phyloP scores from a whole-genome alignment of 2,329 filamentous ascomycete genomes.

The Botrytis porri region DNA sequence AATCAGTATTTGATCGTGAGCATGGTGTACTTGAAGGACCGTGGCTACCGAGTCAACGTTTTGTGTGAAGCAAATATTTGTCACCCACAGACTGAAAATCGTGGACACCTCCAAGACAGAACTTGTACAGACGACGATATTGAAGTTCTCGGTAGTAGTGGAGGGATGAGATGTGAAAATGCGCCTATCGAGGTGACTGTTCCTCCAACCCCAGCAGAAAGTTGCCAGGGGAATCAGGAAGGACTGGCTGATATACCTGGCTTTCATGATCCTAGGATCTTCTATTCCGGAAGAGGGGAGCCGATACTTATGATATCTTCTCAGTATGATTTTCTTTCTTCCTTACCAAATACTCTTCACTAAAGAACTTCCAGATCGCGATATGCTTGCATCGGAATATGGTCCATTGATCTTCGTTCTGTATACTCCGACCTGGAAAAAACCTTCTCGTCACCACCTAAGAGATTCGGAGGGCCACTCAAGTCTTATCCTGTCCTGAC shows the following conservation, averaged over 20 bases:
- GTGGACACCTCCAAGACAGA: slow-evolving; percentile 28
- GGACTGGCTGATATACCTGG: slow-evolving; percentile 41
- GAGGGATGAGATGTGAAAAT: slow-evolving; percentile 39
- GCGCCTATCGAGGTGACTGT: slow-evolving; percentile 38
- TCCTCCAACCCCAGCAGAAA: slow-evolving; percentile 41
- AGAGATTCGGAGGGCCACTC: slow-evolving; percentile 29
- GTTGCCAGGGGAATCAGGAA: slow-evolving; percentile 37
- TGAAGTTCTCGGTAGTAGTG: slow-evolving; percentile 35
- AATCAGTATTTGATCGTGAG: slow-evolving; percentile 41
- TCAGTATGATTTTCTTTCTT: slow-evolving; percentile 31
- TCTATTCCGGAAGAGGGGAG: slow-evolving; percentile 42
- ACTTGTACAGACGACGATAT: slow-evolving; percentile 38
- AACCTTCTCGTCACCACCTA: slow-evolving; percentile 27
- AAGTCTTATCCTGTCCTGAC: slow-evolving; percentile 37
- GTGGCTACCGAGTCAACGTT: slow-evolving; percentile 40
- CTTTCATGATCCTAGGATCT: slow-evolving; percentile 43
- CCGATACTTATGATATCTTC: slow-evolving; percentile 42
- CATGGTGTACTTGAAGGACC: slow-evolving; percentile 38
- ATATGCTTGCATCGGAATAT: slow-evolving; percentile 32
- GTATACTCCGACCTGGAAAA: slow-evolving; percentile 26
- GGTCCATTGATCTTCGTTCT: slow-evolving; percentile 30
- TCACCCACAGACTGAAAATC: slow-evolving; percentile 24
- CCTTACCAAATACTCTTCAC: slow-evolving; percentile 26
- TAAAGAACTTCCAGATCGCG: slow-evolving; percentile 25
- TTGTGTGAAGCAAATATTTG: slow-evolving; percentile 43